These are phyloP conservation scores for Persicaria tinctoria DNA, from an alignment of 148 eudicot species.

Conservation along the genomic window DNA sequence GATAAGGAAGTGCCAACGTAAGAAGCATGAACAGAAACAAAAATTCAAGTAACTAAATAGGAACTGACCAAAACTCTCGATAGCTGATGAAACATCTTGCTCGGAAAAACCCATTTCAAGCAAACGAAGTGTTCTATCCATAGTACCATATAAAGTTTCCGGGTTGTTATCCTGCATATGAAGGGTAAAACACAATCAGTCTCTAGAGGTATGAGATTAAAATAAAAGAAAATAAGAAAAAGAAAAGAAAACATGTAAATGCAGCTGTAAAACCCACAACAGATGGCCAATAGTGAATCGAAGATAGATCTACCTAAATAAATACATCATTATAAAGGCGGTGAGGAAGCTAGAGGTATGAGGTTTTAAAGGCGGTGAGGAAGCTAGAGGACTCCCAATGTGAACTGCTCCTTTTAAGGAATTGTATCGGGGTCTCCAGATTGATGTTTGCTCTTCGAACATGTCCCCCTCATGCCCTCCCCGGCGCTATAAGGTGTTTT, in stretches of 20 bases:
- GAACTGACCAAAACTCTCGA: constrained; percentile 72
- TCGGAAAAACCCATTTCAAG: constrained; percentile 86
- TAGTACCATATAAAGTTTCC: constrained; percentile 72
- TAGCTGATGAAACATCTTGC: constrained; percentile 72
- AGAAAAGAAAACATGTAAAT: neutral
- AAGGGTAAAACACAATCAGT: neutral
- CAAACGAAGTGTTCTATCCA: constrained; percentile 79
- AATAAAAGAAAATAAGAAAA: neutral
- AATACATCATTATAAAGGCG: no score
- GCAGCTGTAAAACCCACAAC: neutral
- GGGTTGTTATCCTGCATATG: constrained; percentile 43
- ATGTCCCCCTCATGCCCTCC: no score
- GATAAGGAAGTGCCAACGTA: neutral
- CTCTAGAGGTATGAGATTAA: neutral
- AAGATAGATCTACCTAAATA: neutral
- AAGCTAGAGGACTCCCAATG: no score
- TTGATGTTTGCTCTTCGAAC: no score
- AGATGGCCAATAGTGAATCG: neutral
- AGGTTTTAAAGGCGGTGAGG: no score
- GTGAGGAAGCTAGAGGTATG: no score
- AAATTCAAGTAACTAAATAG: neutral
- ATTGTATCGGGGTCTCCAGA: no score
- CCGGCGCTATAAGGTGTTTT: no score
- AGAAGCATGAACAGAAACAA: neutral
- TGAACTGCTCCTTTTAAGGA: no score